Evolutionary conservation across 176 grass and related monocot species (phyloP), one percentile per base, ranked within the genome.

Genomic region (Pontederia paniculata): DNA sequence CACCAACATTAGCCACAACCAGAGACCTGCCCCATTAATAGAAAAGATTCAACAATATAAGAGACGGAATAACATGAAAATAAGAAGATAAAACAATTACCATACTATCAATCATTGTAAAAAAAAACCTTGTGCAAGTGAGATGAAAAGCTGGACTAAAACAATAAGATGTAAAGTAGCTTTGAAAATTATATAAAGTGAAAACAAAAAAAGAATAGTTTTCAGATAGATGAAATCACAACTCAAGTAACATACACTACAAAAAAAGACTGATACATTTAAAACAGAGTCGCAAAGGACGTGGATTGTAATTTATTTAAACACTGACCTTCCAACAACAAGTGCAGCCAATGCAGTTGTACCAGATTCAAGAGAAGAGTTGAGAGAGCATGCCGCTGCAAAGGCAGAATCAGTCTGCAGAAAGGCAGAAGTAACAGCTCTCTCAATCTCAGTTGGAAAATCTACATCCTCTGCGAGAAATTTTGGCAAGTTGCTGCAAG

Each of bases 371-470:
- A 95, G 84, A 59, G 73, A 77, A 42, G 71, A 82, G 70, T 95
- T 82, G 62, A 72, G 50, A 66, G 75, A 82, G 74, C 81, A 89
- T 43, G 81, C 89, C 61, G 72, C 76, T 60, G 81, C 89, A 62
- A 95, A 95, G 74, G 89, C 81, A 79, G 89, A 52, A 56, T 95
- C 84, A 42, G 76, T 85, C 54, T 95, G 89, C 67, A 89, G 76
- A 56, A 95, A 89, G 44, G 89, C 89, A 57, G 89, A 83, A 50
- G 84, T 73, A 17, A 95, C 55, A n/a, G 79, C 78, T 68, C 78
- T 89, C 73, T 82, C 76, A 37, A 95, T 95, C 54, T 89, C 84
- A 64, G 53, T 52, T 10, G 84, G 84, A 74, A 95, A 95, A 63
- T 62, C 75, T 42, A 71, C 75, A 75, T 85, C 89, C 71, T 85